These are phyloP conservation scores for Coemansia furcata DNA, from an alignment of 192 early-diverging fungal species.

Conservation along the genomic window DNA sequence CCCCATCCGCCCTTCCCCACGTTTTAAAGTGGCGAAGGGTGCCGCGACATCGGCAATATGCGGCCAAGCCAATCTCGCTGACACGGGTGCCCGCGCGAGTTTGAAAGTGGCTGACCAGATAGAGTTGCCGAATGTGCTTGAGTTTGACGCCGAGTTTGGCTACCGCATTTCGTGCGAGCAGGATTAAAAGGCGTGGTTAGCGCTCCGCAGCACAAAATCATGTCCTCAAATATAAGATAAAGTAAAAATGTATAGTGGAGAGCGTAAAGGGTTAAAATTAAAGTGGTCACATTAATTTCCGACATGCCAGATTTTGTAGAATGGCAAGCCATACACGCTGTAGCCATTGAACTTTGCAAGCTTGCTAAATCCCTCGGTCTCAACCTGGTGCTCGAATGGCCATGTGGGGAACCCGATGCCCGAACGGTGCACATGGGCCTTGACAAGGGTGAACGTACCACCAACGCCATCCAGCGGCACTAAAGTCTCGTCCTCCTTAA, in stretches of 20 bases:
- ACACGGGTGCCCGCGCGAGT: not conserved
- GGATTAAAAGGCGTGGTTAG: no score
- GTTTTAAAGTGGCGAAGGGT: not conserved
- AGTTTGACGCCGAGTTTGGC: no score
- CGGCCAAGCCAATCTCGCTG: not conserved
- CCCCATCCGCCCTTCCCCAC: not conserved
- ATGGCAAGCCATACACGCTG: slow-evolving; percentile 62
- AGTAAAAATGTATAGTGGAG: not conserved
- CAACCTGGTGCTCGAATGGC: slow-evolving; percentile 64
- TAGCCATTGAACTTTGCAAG: slow-evolving; percentile 64
- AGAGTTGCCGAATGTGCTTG: no score
- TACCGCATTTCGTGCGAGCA: no score
- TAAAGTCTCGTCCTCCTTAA: slow-evolving; percentile 37
- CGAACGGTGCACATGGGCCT: slow-evolving; percentile 62
- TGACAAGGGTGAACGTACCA: slow-evolving; percentile 65
- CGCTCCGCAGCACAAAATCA: no score
- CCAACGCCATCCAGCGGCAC: slow-evolving; percentile 66
- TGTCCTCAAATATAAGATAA: no score
- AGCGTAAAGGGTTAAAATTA: not conserved
- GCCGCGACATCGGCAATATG: not conserved
- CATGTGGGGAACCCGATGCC: slow-evolving; percentile 63
- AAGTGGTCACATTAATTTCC: not conserved
- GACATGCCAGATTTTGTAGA: slow-evolving; percentile 61
- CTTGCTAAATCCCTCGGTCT: slow-evolving; percentile 72
- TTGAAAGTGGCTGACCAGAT: not conserved